Evolutionary conservation across 768 basidiomycete species (phyloP), one percentile per base, ranked within the genome.

Genomic region (Udeniomyces megalosporus): DNA sequence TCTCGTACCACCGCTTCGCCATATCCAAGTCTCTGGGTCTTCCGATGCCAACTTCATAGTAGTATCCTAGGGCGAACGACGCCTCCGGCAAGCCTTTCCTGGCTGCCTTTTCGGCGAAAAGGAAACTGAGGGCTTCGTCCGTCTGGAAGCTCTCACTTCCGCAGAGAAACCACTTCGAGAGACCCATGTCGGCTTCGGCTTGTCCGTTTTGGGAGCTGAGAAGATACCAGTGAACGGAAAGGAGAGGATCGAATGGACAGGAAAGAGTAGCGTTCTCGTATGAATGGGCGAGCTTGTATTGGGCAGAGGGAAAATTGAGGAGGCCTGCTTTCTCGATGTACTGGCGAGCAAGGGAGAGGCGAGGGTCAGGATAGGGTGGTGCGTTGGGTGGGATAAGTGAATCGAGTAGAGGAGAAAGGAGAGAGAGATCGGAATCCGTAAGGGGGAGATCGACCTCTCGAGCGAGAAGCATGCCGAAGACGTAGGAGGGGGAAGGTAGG

Each of bases 41-140:
- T 0, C 89, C 91, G 6, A 97, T 85, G 1, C 93, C 93, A 1
- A 96, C 86, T 72, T 96, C 92, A 42, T 79, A 79, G 71, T 93
- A 97, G 71, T 96, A 96, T 1, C 92, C 93, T 81, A 96, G 84
- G 0, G 91, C 93, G 71, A 96, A 96, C 71, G 91, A 86, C 0
- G 88, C 93, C 60, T 80, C 83, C 0, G 86, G 78, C 48, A 93
- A 75, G 0, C 83, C 85, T 68, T 83, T 85, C 51, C 71, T 71
- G 1, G 75, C 76, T 2, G 76, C 75, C 74, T 93, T 92, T 66
- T 88, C 84, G 0, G 93, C 93, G 74, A 93, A 97, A 0, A 84
- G 86, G 66, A 81, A 81, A 2, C 93, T 91, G 3, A 96, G 78
- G 1, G 71, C 75, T 71, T 95, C 90, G 71, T 92, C 88, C 73